These are phyloP conservation scores for Ophiocordyceps camponoti-floridani DNA, from an alignment of 2,329 filamentous ascomycete genomes.

Conservation along the genomic window DNA sequence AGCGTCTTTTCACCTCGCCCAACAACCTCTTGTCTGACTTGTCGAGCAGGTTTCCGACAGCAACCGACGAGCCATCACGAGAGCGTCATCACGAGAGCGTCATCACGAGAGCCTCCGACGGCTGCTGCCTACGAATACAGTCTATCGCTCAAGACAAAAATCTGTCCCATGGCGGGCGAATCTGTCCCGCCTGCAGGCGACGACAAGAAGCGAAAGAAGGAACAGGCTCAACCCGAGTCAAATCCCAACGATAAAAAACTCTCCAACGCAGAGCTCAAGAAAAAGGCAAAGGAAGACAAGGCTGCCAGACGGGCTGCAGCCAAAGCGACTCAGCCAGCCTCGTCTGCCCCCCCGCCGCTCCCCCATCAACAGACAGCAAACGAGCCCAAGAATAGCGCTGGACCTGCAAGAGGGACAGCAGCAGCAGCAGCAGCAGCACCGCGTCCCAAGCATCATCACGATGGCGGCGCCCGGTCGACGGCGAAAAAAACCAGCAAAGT, in stretches of 20 bases:
- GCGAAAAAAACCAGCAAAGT: slow-evolving; percentile 26
- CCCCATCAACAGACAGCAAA: slow-evolving; percentile 8
- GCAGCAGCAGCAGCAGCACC: neutral
- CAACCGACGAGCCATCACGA: too few relatives aligned
- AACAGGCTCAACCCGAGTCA: slow-evolving; percentile 3
- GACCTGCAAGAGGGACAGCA: neutral
- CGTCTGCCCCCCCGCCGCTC: slow-evolving; percentile 17
- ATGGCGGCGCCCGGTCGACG: neutral
- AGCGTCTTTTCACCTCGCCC: neutral
- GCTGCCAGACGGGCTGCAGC: slow-evolving; percentile 62
- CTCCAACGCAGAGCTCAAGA: slow-evolving; percentile 68
- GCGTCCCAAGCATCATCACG: neutral
- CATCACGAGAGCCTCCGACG: too few relatives aligned
- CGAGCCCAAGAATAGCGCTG: too few relatives aligned
- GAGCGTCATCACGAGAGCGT: neutral
- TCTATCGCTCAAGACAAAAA: too few relatives aligned
- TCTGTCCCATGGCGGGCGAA: slow-evolving; percentile 14
- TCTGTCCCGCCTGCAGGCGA: slow-evolving; percentile 10
- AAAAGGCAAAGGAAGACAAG: slow-evolving; percentile 80
- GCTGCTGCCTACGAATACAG: neutral
- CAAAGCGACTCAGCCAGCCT: slow-evolving; percentile 33
- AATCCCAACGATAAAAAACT: slow-evolving; percentile 33
- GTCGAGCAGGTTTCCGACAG: too few relatives aligned
- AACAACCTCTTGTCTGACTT: neutral
- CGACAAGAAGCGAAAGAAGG: slow-evolving; percentile 10